phyloP scores from a whole-genome alignment of 2,329 filamentous ascomycete genomes.

The Aspergillus sergii region DNA sequence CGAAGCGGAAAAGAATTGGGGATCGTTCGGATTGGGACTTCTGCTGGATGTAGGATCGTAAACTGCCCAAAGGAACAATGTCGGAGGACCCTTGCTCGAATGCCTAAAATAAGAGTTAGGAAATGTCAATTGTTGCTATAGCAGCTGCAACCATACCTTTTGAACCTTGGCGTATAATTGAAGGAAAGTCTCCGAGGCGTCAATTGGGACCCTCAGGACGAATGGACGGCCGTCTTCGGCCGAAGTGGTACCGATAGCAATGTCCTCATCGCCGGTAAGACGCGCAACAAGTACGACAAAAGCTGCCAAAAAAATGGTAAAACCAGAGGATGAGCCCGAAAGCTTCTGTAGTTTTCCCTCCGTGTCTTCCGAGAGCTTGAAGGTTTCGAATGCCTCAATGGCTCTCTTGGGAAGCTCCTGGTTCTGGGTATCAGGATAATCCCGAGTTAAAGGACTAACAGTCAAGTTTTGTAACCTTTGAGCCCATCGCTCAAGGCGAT shows the following conservation, averaged over 20 bases:
- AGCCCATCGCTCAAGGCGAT: slow-evolving; percentile 46
- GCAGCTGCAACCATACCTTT: slow-evolving; percentile 31
- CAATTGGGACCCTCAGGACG: slow-evolving; percentile 47
- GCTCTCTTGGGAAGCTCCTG: slow-evolving; percentile 39
- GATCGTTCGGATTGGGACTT: slow-evolving; percentile 42
- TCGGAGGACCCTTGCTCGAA: slow-evolving; percentile 45
- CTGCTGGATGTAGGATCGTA: slow-evolving; percentile 45
- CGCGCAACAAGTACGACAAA: slow-evolving; percentile 49
- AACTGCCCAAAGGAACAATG: slow-evolving; percentile 44
- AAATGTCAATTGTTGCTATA: neutral
- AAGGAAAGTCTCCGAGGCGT: slow-evolving; percentile 43
- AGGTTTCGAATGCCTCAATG: slow-evolving; percentile 47
- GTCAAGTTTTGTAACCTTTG: slow-evolving; percentile 45
- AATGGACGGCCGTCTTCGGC: slow-evolving; percentile 49
- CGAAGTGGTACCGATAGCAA: slow-evolving; percentile 49
- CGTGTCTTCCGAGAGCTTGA: slow-evolving; percentile 40
- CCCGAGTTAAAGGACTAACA: slow-evolving; percentile 47
- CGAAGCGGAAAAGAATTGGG: slow-evolving; percentile 50
- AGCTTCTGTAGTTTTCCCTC: slow-evolving; percentile 44
- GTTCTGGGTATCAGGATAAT: slow-evolving; percentile 45
- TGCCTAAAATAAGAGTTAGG: slow-evolving; percentile 28
- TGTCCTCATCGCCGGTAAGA: slow-evolving; percentile 53
- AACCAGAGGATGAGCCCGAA: slow-evolving; percentile 36
- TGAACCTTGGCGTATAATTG: slow-evolving; percentile 44
- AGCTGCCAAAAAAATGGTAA: slow-evolving; percentile 47